These are phyloP conservation scores for Ophiocordyceps camponoti-saundersi DNA, from an alignment of 2,329 filamentous ascomycete species.

Conservation along the genomic window DNA sequence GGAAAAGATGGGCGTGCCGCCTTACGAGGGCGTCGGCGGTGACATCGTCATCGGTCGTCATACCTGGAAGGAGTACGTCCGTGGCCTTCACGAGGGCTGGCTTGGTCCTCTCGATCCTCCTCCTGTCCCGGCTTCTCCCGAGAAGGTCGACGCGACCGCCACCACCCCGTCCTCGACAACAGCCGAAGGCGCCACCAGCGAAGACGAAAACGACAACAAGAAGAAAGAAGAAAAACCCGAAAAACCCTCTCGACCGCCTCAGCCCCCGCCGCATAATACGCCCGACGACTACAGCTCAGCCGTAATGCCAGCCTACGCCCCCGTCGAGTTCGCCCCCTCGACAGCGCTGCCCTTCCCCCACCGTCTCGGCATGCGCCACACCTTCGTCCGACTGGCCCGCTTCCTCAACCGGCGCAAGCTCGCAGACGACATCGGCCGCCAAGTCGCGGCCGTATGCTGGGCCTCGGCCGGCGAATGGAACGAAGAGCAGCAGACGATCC, in stretches of 20 bases:
- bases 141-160: not conserved
- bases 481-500: conserved; percentile 31
- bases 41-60: conserved; percentile 83
- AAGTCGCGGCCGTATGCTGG: conserved; percentile 75
- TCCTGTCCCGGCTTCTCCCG: conserved; percentile 2
- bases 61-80: conserved; percentile 93
- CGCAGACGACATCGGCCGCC: conserved; percentile 75
- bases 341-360: conserved; percentile 67
- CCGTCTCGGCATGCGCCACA: conserved; percentile 82
- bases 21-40: conserved; percentile 59
- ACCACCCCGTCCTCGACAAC: not conserved
- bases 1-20: conserved; percentile 45
- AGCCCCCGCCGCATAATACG: conserved; percentile 57
- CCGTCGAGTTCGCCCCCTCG: conserved; percentile 56
- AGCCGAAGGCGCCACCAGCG: conserved; percentile 7
- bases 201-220: conserved; percentile 17
- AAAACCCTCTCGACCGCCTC: conserved; percentile 40
- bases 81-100: conserved; percentile 92
- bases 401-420: conserved; percentile 72
- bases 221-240: conserved; percentile 20
- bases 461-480: conserved; percentile 35
- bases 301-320: conserved; percentile 45
- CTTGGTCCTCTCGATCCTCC: conserved; percentile 64
- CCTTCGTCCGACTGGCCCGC: conserved; percentile 68
- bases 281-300: conserved; percentile 55